These are phyloP conservation scores for Fragilariopsis cylindrus DNA, from an alignment of 108 stramenopile species.

Conservation along the genomic window DNA sequence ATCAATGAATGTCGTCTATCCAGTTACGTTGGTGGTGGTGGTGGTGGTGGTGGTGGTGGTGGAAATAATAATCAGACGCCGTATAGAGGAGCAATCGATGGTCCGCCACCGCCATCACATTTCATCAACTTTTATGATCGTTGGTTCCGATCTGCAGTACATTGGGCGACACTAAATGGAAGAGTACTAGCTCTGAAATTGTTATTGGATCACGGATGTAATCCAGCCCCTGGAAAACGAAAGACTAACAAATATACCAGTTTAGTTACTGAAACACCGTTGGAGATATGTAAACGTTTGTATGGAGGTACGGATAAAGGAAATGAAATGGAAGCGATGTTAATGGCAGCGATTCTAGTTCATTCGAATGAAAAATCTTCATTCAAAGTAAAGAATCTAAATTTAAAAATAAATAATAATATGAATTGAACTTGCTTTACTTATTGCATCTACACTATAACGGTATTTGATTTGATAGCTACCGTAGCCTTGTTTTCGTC, in stretches of 20 bases:
- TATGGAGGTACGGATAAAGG: conserved; percentile 35
- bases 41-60: background rate
- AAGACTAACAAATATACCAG: conserved; percentile 46
- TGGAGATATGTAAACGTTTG: conserved; percentile 71
- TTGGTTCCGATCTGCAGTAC: conserved; percentile 79
- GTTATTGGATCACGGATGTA: conserved; percentile 63
- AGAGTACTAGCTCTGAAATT: conserved; percentile 54
- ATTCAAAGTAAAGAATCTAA: too few relatives aligned
- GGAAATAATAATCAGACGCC: conserved; percentile 8
- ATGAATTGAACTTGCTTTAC: too few relatives aligned
- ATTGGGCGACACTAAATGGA: conserved; percentile 86
- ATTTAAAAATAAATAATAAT: too few relatives aligned
- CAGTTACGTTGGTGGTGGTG: conserved; percentile 19
- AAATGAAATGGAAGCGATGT: background rate
- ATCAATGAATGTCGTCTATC: conserved; percentile 42
- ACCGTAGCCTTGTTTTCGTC: too few relatives aligned
- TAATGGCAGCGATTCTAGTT: background rate
- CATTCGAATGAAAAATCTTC: too few relatives aligned
- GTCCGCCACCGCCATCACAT: conserved; percentile 4
- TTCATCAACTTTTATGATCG: conserved; percentile 53
- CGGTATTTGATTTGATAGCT: too few relatives aligned
- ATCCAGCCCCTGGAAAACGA: conserved; percentile 55
- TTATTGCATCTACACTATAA: too few relatives aligned
- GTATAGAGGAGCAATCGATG: conserved; percentile 23
- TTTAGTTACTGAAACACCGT: conserved; percentile 62